Conservation (phyloP, 805 yeast species). For the Yamadazyma insecticola region DNA sequence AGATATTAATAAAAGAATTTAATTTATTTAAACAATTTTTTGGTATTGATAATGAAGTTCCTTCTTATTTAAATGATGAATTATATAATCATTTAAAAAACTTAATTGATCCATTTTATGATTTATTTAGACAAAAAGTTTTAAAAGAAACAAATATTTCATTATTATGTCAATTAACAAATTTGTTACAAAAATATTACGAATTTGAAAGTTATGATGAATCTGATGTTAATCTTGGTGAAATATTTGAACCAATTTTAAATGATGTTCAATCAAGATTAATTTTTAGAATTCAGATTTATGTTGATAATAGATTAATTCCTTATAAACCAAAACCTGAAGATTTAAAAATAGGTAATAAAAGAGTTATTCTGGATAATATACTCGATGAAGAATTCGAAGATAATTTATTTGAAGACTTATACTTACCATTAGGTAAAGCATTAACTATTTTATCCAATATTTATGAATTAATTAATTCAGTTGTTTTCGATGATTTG, state of each 20-base stretch:
- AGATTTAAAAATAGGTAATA: slow-evolving; percentile 58
- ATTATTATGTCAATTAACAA: slow-evolving; percentile 69
- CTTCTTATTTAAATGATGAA: slow-evolving; percentile 16
- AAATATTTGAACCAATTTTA: slow-evolving; percentile 63
- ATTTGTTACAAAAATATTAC: slow-evolving; percentile 61
- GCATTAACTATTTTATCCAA: slow-evolving; percentile 68
- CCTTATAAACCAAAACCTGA: slow-evolving; percentile 62
- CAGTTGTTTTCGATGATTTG: slow-evolving; percentile 78
- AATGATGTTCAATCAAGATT: slow-evolving; percentile 77
- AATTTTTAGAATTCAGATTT: slow-evolving; percentile 72
- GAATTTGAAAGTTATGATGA: slow-evolving; percentile 51
- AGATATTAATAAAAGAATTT: slow-evolving; percentile 57
- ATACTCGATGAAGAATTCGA: slow-evolving; percentile 29
- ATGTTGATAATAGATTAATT: slow-evolving; percentile 63
- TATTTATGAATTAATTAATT: slow-evolving; percentile 74
- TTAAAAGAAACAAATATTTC: slow-evolving; percentile 67
- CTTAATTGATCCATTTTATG: slow-evolving; percentile 75
- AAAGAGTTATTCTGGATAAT: slow-evolving; percentile 16
- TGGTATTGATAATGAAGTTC: slow-evolving; percentile 7
- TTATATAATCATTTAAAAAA: slow-evolving; percentile 57
- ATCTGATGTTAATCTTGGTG: slow-evolving; percentile 36
- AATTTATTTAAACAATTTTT: slow-evolving; percentile 56
- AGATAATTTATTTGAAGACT: slow-evolving; percentile 37
- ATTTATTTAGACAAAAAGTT: slow-evolving; percentile 58
- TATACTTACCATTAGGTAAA: slow-evolving; percentile 69